Base-by-base conservation (phyloP, 495 filamentous ascomycete genomes). In the Margaritispora aquatica region DNA sequence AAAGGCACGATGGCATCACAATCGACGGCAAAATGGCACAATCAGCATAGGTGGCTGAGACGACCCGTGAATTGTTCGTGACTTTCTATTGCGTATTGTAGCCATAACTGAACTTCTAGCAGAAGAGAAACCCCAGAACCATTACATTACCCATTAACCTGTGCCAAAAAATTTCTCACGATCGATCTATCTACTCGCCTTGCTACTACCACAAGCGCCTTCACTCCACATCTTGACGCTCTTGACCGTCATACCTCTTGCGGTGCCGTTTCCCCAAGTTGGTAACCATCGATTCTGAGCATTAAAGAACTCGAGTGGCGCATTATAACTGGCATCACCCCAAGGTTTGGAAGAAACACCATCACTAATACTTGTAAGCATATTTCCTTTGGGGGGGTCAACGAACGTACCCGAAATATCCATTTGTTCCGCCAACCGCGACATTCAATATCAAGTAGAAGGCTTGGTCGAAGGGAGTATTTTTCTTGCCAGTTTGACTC, bases 371-470 rank as follows among this genome's bases (percentile, higher is more conserved):
- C 54, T 38, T 21, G 26, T 56, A 26, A 59, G 56, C 22, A 51
- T 36, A 3, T 22, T 7, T 51, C 1, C 36, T 23, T 8, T 34
- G 24, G 2, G 23, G 26, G n/a, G 24, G 31, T 22, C 26, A 38
- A 36, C 17, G 20, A 34, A 64, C 67, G 58, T 56, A 69, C 63
- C 44, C 57, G 70, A 88, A 88, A 77, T 80, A 88, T 13, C 84
- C 85, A 63, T 86, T 88, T 4, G 80, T 85, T 34, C 74, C 74
- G 3, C 85, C 85, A 47, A 88, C 85, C 21, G 78, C 85, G n/a
- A 88, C 77, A 58, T 87, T 86, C 48, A 88, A 66, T 54, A 88
- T 83, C 27, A 88, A 73, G 59, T 84, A 87, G 68, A 88, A 88
- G 15, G 77, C 70, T 59, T 87, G 76, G 63, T 88, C 85, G 65